Conservation (phyloP, 2,329 filamentous ascomycete species). For the Trichoderma breve region DNA sequence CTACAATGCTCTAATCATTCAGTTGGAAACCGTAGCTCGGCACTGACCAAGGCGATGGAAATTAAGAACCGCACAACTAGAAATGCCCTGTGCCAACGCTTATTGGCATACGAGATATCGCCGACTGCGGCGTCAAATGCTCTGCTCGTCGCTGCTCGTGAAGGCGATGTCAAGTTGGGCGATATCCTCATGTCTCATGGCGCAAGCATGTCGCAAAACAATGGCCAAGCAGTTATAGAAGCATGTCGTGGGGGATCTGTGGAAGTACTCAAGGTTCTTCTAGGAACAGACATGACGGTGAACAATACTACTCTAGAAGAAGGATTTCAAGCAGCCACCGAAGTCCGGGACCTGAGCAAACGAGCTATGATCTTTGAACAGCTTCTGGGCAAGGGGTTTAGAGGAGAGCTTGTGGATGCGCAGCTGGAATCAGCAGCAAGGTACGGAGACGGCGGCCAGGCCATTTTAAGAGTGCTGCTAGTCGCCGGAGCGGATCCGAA, state of each 20-base stretch:
- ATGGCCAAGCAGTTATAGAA: conserved; percentile 54
- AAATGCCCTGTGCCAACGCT: conserved; percentile 43
- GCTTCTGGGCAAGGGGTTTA: conserved; percentile 49
- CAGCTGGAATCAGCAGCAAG: conserved; percentile 54
- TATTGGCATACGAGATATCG: conserved; percentile 48
- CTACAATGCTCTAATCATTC: conserved; percentile 40
- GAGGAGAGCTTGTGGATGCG: conserved; percentile 50
- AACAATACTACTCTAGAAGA: conserved; percentile 45
- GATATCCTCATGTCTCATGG: conserved; percentile 51
- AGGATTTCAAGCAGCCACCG: conserved; percentile 55
- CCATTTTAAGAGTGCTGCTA: conserved; percentile 51
- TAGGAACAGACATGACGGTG: conserved; percentile 41
- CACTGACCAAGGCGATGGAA: conserved; percentile 45
- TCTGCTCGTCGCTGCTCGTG: conserved; percentile 49
- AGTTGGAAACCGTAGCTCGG: conserved; percentile 37
- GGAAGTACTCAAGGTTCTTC: conserved; percentile 50
- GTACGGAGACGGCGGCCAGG: conserved; percentile 48
- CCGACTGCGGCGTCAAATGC: conserved; percentile 48
- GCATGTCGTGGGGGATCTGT: conserved; percentile 52
- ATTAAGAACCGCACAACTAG: conserved; percentile 41
- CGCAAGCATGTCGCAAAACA: conserved; percentile 49
- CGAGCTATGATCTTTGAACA: conserved; percentile 50
- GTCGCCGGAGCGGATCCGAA: conserved; percentile 54
- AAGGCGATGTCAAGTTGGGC: conserved; percentile 52
- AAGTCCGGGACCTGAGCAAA: conserved; percentile 49